Evolutionary conservation across 2,329 filamentous ascomycete genomes (phyloP), one percentile per base, ranked within the genome.

Genomic region (Emergomyces pasteurianus): DNA sequence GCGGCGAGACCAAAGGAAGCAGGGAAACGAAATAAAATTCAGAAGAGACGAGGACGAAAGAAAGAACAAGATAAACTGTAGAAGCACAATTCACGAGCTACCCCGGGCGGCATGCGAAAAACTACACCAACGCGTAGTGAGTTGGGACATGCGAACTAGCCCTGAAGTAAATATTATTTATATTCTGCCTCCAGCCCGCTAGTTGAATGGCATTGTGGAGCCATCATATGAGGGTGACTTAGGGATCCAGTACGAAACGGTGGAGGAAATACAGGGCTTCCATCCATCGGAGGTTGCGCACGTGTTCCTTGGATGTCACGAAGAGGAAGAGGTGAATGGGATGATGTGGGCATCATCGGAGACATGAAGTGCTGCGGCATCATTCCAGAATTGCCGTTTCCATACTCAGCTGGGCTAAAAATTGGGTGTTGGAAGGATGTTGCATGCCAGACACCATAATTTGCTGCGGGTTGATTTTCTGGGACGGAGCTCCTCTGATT

Each of bases 171-270:
- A 28, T 2, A 18, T 31, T 5, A 28, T 57, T 46, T 21, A 16
- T 31, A 46, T 16, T 57, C 21, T 34, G 18, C 38, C 38, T 16
- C 18, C n/a, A 1, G 8, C 28, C 14, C 26, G 26, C 18, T 40
- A 38, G 5, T 26, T 36, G 31, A 14, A 53, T 59, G 28, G n/a
- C 42, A 31, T 5, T 16, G 31, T 12, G 43, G 18, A 28, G 16
- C 42, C 57, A 53, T 47, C 34, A 62, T 31, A 54, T 70, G 66
- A 7, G 68, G 68, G 59, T 72, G 72, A 18, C 67, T 69, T 34
- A 73, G 58, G 1, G 68, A 73, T 28, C 70, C 71, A 16, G 67
- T 70, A 42, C 70, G 71, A 61, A 73, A 73, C 16, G 71, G 64
- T 36, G 67, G 55, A 18, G 63, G 61, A 38, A 67, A 64, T 57